phyloP scores from a whole-genome alignment of 768 basidiomycete species.

The Lactarius quietus region DNA sequence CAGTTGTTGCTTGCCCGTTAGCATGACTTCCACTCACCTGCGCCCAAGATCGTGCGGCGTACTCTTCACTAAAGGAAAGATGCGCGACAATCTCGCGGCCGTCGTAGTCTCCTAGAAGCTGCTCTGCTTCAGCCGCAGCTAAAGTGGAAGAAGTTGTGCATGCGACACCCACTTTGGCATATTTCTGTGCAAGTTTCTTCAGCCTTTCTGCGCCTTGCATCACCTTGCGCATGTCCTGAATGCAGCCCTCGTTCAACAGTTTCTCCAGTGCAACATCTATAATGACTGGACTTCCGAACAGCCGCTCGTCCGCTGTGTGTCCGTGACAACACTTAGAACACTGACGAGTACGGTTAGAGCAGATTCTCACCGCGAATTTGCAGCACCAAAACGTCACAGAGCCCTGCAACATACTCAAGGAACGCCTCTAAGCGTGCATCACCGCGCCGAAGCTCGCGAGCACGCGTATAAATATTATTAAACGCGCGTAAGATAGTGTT shows the following conservation, averaged over 20 bases:
- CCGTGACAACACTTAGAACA: not conserved
- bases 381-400: constrained; percentile 15
- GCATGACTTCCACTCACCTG: constrained; percentile 12
- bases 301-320: constrained; percentile 4
- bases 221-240: constrained; percentile 19
- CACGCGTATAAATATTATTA: constrained; percentile 19
- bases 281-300: constrained; percentile 10
- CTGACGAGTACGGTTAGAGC: not conserved
- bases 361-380: constrained; percentile 10
- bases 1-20: not conserved
- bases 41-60: constrained; percentile 19
- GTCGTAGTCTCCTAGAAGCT: constrained; percentile 2
- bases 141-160: not conserved
- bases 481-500: constrained; percentile 24
- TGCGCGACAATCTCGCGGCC: not conserved
- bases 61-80: constrained; percentile 16
- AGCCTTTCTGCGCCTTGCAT: not conserved
- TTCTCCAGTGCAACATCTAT: constrained; percentile 1
- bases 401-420: constrained; percentile 14
- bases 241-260: constrained; percentile 4
- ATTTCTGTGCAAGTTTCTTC: constrained; percentile 14
- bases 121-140: constrained; percentile 3
- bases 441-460: not conserved
- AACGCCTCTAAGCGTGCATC: constrained; percentile 18
- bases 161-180: constrained; percentile 7